Evolutionary conservation across 2,329 filamentous ascomycete genomes (phyloP), one percentile per base, ranked within the genome.

Genomic region (Aureobasidium pullulans): DNA sequence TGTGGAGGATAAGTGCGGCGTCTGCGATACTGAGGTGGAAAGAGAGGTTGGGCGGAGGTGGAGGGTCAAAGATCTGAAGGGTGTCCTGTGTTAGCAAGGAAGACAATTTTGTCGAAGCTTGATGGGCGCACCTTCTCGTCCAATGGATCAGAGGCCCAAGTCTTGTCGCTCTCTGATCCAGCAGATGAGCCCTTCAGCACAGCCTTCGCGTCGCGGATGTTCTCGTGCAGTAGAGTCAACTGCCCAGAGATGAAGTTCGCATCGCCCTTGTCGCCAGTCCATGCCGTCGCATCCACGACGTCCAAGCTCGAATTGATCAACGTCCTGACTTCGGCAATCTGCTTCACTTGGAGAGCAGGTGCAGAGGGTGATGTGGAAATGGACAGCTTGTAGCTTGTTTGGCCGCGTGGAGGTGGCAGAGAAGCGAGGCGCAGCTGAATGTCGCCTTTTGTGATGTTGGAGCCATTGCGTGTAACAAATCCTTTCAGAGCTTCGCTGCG

Each of bases 391-490:
- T 77, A 82, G 64, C 73, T 77, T 34, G 72, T 68, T 8, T 78
- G 73, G 29, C 80, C 81, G 49, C 77, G 79, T 47, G 78, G 77
- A 59, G 77, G 78, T 64, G 80, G 76, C 44, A 89, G 79, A 59
- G 86, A 91, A 62, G 84, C 81, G 11, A 96, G 82, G 56, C 88
- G 86, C 37, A 96, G 81, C 69, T 89, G 84, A 62, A 96, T 81
- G 62, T 88, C 87, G 65, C 91, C 93, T 72, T 96, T 96, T 63
- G 96, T 87, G 64, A 99, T 87, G 54, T 88, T 85, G n/a, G 90
- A 90, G 40, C 94, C 94, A 37, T 96, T 84, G 57, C 94, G 84
- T 1, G 93, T 97, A 62, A 97, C 42, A 36, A 49, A 49, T 13
- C 54, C 44, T 28, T 58, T 58, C 34, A 58, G 15, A 29, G 54